Percentiles rank a stretch among this genome's conserved stretches.
phyloP scores from a whole-genome alignment of 1,284 basidiomycete species.

The Austroboletus novae-zelandiae region DNA sequence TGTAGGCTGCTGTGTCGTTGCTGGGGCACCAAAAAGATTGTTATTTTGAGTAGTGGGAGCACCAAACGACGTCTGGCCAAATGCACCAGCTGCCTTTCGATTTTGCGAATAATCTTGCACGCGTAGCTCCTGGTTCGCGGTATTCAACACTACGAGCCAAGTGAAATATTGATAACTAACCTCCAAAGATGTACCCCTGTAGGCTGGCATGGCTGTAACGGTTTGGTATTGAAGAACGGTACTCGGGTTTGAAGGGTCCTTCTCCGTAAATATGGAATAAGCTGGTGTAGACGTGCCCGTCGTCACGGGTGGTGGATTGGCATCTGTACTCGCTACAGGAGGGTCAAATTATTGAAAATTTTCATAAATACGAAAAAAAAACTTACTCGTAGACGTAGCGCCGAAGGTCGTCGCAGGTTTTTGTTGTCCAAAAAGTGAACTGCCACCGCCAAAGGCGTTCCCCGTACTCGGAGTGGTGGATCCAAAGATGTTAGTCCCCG shows the following conservation, averaged over 20 bases:
- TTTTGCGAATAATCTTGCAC: constrained; percentile 73
- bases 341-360: constrained; percentile 11
- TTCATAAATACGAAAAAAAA: constrained; percentile 3
- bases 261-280: constrained; percentile 55
- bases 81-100: constrained; percentile 63
- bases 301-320: constrained; percentile 47
- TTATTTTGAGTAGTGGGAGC: constrained; percentile 27
- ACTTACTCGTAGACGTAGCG: constrained; percentile 37
- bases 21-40: constrained; percentile 41
- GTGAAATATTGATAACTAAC: constrained; percentile 36
- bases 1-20: constrained; percentile 34
- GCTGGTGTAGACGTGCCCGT: constrained; percentile 63
- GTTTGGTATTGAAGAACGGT: constrained; percentile 64
- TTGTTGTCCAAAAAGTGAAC: constrained; percentile 44
- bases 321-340: constrained; percentile 31
- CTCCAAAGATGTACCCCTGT: constrained; percentile 70
- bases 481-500: constrained; percentile 47
- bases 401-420: constrained; percentile 54
- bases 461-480: constrained; percentile 31
- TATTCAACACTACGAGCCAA: constrained; percentile 1
- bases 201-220: constrained; percentile 70
- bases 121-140: constrained; percentile 59
- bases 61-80: constrained; percentile 39
- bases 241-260: constrained; percentile 46
- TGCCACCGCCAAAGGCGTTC: constrained; percentile 43